A percentile compares a stretch with the other conserved stretches of the same genome.
Conservation (phyloP, 2,329 filamentous ascomycete species). For the Claviceps digitariae region DNA sequence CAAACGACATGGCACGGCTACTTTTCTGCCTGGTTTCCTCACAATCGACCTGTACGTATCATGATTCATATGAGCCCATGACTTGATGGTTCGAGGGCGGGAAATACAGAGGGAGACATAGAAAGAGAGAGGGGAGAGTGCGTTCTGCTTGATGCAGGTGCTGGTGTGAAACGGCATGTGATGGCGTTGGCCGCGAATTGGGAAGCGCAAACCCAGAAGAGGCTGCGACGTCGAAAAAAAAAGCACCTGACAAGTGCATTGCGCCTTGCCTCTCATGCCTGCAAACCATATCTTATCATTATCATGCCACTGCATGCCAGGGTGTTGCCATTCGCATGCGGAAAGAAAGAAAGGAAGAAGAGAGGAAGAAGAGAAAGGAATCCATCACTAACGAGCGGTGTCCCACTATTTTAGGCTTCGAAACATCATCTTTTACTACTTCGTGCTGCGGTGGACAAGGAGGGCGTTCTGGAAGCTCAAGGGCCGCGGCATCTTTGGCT, state of each 20-base stretch:
- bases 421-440: constrained; percentile 80
- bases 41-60: constrained; percentile 54
- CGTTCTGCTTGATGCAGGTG: not conserved
- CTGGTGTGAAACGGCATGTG: not conserved
- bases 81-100: too few relatives aligned
- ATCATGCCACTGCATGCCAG: not conserved
- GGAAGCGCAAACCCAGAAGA: not conserved
- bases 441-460: constrained; percentile 71
- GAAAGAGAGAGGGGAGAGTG: not conserved
- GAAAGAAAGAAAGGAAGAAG: not conserved
- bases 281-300: not conserved
- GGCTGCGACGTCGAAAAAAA: not conserved
- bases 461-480: constrained; percentile 72
- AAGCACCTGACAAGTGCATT: too few relatives aligned
- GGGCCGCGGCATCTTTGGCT: constrained; percentile 76
- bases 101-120: too few relatives aligned
- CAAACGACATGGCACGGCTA: constrained; percentile 41
- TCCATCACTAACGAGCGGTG: not conserved
- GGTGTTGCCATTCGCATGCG: too few relatives aligned
- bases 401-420: constrained; percentile 45
- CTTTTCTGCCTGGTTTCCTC: constrained; percentile 43
- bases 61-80: not conserved
- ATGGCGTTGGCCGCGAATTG: not conserved
- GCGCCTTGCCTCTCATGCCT: too few relatives aligned
- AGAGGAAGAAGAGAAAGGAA: too few relatives aligned